These are phyloP conservation scores for Phyllosticta paracitricarpa DNA, from an alignment of 2,329 filamentous ascomycete genomes.

Conservation along the genomic window DNA sequence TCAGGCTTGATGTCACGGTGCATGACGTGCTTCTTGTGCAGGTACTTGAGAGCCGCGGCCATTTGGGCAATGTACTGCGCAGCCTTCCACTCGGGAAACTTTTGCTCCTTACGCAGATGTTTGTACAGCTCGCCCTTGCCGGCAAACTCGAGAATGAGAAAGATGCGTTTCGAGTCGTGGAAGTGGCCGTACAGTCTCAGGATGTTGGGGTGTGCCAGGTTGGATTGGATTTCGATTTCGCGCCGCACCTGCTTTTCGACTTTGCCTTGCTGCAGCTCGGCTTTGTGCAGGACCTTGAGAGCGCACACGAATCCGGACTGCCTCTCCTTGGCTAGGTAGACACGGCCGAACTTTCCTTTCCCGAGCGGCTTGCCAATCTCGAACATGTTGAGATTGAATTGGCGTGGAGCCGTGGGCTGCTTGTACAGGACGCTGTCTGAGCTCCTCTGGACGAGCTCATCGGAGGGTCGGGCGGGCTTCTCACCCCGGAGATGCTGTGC, in stretches of 20 bases:
- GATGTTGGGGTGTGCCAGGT: constrained; percentile 78
- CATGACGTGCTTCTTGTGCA: constrained; percentile 96
- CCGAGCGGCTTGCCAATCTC: constrained; percentile 80
- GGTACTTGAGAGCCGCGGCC: constrained; percentile 79
- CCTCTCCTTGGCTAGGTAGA: constrained; percentile 75
- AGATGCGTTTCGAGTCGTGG: constrained; percentile 79
- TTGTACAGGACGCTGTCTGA: constrained; percentile 36
- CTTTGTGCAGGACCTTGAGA: constrained; percentile 78
- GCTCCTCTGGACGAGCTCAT: constrained; percentile 18
- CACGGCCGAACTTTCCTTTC: constrained; percentile 79
- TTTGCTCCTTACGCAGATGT: constrained; percentile 66
- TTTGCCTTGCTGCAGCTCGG: constrained; percentile 66
- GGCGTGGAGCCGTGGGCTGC: constrained; percentile 28
- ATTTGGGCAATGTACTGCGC: constrained; percentile 84
- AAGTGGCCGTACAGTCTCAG: constrained; percentile 78
- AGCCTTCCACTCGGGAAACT: constrained; percentile 78
- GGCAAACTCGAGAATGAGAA: constrained; percentile 79
- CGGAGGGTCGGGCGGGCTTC: constrained; percentile 23
- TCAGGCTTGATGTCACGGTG: constrained; percentile 97
- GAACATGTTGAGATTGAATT: constrained; percentile 88
- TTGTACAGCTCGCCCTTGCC: constrained; percentile 83
- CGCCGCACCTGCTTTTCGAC: constrained; percentile 81
- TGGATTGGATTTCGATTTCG: constrained; percentile 84
- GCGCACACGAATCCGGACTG: constrained; percentile 74
- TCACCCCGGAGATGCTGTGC: constrained; percentile 37